Base-by-base conservation (phyloP, 805 yeast genomes). In the Wickerhamomyces ciferrii region DNA sequence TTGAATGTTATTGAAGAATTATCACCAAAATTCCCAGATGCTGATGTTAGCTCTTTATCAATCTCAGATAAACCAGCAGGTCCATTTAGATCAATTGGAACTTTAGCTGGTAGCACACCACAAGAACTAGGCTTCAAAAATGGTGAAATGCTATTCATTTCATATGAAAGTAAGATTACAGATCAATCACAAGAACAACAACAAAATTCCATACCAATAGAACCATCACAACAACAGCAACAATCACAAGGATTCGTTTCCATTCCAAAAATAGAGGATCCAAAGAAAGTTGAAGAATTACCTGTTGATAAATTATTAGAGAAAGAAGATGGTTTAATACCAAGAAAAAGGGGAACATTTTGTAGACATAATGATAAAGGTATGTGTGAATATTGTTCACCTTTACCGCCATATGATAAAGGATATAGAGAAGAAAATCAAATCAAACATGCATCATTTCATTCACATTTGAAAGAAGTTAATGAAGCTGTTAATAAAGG, bases 351-450 rank as follows among this genome's bases (percentile, higher is more conserved):
- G 51, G 78, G 88, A 1, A 56, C 63, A 2, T 69, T 90, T 50
- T 92, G 99, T 65, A 78, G 83, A 49, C 99, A 94, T 62, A 86
- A 92, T 3, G 92, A 83, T 35, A 84, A 84, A 56, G 99, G 98
- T 2, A 94, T 94, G 98, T 94, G 99, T 65, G 99, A 94, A 60
- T 89, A 90, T 61, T 94, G 98, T 63, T 81, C 95, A 31, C 97
- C 98, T 0, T 68, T 94, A 44, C 97, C 96, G 32, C 98, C 99
- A 2, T 94, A 92, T 88, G 97, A 94, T 63, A 75, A 75, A 52
- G 78, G 74, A 20, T 92, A 90, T 62, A 83, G 83, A 52, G 78
- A 78, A 42, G 84, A 81, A 51, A 72, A 90, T 51, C 81, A 78
- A 35, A 88, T 92, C 61, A 94, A 94, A 64, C 98, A 92, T 65